Evolutionary conservation across 1,284 basidiomycete species (phyloP).

Genomic region (Thelephora terrestris): DNA sequence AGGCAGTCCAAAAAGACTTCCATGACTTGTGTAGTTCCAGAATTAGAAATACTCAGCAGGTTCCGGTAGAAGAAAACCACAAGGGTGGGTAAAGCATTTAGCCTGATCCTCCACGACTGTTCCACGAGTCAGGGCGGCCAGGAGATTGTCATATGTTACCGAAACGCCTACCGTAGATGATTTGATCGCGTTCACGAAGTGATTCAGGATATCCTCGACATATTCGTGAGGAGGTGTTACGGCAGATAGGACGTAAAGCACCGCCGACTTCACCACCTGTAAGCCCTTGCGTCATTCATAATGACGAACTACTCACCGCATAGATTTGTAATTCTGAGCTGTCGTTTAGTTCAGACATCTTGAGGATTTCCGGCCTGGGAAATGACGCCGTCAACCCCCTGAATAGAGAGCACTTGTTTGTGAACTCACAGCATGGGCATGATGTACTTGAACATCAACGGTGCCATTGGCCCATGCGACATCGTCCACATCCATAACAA

Average conservation of each 20-base stretch:
- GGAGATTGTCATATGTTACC: slow-evolving; percentile 5
- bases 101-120: slow-evolving; percentile 72
- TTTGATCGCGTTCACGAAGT: slow-evolving; percentile 58
- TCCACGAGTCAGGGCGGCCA: slow-evolving; percentile 2
- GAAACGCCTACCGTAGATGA: slow-evolving; percentile 45
- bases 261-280: slow-evolving; percentile 34
- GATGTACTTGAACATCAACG: slow-evolving; percentile 63
- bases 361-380: slow-evolving; percentile 61
- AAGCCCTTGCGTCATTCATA: background rate
- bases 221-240: slow-evolving; percentile 55
- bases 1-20: slow-evolving; percentile 78
- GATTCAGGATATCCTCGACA: slow-evolving; percentile 46
- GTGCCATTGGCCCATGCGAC: slow-evolving; percentile 58
- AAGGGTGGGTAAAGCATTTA: slow-evolving; percentile 63
- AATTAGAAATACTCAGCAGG: slow-evolving; percentile 63
- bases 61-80: slow-evolving; percentile 85
- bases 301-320: slow-evolving; percentile 16
- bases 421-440: slow-evolving; percentile 62
- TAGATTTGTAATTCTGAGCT: slow-evolving; percentile 64
- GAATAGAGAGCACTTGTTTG: background rate
- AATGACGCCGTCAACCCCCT: background rate
- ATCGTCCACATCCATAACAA: slow-evolving; percentile 74
- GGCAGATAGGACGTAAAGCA: slow-evolving; percentile 67
- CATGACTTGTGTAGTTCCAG: slow-evolving; percentile 61
- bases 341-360: slow-evolving; percentile 76